Base-by-base conservation (phyloP, 257 asterid genomes). In the Jasminum sambac region DNA sequence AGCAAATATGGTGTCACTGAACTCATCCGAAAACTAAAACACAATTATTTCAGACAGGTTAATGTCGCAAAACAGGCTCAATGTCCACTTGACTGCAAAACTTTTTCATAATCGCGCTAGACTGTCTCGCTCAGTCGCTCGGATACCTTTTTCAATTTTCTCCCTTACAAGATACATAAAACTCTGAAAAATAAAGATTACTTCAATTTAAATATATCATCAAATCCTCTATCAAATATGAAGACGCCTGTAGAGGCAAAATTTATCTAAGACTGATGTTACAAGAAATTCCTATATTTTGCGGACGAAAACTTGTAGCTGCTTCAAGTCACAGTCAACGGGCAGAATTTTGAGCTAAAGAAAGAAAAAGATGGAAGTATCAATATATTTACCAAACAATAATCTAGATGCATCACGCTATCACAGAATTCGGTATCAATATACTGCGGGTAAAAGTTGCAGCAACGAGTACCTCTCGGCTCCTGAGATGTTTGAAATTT, bases 401-500 rank as follows among this genome's bases (percentile, higher is more conserved):
- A 4, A 8, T 19, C 5, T 23, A 23, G 9, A 55, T 55, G 61
- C 40, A 30, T 42, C 19, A 60, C 5, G 19, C 21, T 40, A 30
- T 42, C 19, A 60, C 5, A 19, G 30, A 13, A 37, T 17, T 40
- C 67, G 64, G 37, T 37, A 52, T 52, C 13, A 52, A 26, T 30
- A 63, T 26, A 44, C n/a, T 16, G 1, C 42, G 5, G 59, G 13
- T 40, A 57, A n/a, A n/a, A 26, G 63, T 30, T 57, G 63, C 12
- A 34, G 0, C 77, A 68, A 26, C 39, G 7, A 64, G 79, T 79
- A 81, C 90, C 86, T 79, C 64, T 58, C 67, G 48, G 64, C 86
- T 79, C 64, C 63, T 69, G 48, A 67, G 77, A 77, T 62, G 59
- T 60, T 64, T 55, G 59, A 50, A 69, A 34, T 65, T 50, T 66